Base-by-base conservation (phyloP, 202 grass and related monocot genomes). In the Tripidium arundinaceum region DNA sequence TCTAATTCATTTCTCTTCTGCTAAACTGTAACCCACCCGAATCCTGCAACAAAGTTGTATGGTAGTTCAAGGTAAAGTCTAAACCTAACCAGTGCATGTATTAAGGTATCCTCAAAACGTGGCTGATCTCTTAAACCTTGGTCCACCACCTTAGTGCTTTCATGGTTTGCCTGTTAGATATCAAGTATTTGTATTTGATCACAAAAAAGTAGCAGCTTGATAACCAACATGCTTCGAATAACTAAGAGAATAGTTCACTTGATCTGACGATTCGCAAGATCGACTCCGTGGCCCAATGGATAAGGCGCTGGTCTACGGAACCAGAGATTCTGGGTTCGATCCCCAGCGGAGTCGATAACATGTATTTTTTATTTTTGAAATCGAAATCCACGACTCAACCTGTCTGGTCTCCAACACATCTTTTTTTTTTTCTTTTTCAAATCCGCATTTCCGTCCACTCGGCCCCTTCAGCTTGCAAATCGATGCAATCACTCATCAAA, bases 261-360 rank as follows among this genome's bases (percentile, higher is more conserved):
- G n/a, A n/a, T n/a, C n/a, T n/a, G n/a, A n/a, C n/a, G n/a, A n/a
- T n/a, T n/a, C n/a, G n/a, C n/a, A n/a, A n/a, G n/a, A n/a, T n/a
- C n/a, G 93, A 89, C 84, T 91, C 84, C 89, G 62, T 93, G 94
- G 94, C 94, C 89, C 89, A 90, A 93, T 93, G 89, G 94, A 90
- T 93, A 91, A 93, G 91, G 91, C 89, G 91, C 84, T 93, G 82
- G 89, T 93, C 94, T 97, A 93, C 91, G 91, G 80, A 93, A 93
- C 89, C 86, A 93, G 91, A 93, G 89, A 97, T 90, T 97, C 84
- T 97, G 91, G 86, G 88, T 93, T 97, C 89, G 91, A 93, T 97
- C 88, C 84, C 90, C 86, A 91, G 88, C 69, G 90, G 86, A 93
- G 90, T 97, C 93, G 90, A n/a, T n/a, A n/a, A n/a, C n/a, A n/a